Evolutionary conservation across 163 green algal genomes (phyloP).

Genomic region (Coccomyxa subellipsoidea): DNA sequence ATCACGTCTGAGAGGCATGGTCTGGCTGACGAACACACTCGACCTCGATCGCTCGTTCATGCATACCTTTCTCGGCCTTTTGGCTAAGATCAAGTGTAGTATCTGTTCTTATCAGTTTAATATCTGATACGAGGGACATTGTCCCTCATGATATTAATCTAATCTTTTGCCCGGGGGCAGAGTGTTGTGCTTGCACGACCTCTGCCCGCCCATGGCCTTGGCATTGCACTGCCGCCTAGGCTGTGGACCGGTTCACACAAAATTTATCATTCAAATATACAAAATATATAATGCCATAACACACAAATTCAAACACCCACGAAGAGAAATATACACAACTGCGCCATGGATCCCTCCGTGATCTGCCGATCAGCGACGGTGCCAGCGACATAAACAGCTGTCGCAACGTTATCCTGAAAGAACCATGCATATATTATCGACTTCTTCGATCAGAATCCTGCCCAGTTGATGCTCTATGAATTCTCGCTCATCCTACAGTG

Average conservation of each 20-base stretch:
- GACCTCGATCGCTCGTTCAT: background rate
- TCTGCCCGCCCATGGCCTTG: background rate
- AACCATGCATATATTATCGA: no score
- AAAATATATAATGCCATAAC: no score
- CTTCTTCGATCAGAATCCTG: no score
- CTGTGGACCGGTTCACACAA: background rate
- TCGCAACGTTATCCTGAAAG: no score
- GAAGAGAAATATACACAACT: no score
- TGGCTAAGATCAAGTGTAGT: constrained; percentile 31
- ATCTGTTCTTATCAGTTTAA: constrained; percentile 24
- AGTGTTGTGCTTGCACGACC: background rate
- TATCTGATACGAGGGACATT: constrained; percentile 17
- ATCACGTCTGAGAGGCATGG: background rate
- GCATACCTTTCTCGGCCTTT: constrained; percentile 28
- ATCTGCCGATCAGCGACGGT: no score
- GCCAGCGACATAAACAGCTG: no score
- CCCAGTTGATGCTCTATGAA: no score
- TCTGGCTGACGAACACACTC: background rate
- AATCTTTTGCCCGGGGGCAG: constrained; percentile 4
- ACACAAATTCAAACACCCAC: no score
- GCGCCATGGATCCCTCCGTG: no score
- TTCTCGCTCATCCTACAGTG: no score
- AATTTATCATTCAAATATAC: no score
- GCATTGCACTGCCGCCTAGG: background rate
- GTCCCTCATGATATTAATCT: constrained; percentile 5